Evolutionary conservation across 2,329 filamentous ascomycete species (phyloP).

Genomic region (Fusarium burgessii): DNA sequence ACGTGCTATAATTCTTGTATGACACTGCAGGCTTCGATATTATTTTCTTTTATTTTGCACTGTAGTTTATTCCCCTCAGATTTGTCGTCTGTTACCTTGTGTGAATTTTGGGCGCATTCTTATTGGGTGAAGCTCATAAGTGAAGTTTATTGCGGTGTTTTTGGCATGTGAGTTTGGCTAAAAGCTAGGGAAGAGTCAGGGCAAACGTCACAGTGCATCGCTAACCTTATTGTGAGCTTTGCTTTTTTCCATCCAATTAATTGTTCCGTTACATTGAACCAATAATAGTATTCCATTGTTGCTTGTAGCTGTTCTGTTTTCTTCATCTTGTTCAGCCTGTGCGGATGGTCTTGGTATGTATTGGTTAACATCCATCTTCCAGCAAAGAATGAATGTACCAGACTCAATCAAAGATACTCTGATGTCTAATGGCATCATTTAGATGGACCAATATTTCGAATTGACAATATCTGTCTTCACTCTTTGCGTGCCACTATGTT

Average conservation of each 20-base stretch:
- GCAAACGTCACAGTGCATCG: conserved; percentile 29
- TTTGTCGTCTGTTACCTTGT: conserved; percentile 11
- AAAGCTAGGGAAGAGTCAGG: background rate
- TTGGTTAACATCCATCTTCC: background rate
- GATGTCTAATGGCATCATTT: conserved; percentile 31
- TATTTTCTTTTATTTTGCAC: background rate
- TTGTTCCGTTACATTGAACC: background rate
- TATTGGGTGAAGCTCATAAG: conserved; percentile 9
- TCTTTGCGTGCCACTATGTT: background rate
- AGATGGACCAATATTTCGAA: background rate
- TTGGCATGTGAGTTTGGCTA: conserved; percentile 30
- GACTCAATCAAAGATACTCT: background rate
- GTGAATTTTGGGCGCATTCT: conserved; percentile 3
- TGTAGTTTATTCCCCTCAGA: background rate
- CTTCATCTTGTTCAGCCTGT: too few species aligned
- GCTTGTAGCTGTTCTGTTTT: too few species aligned
- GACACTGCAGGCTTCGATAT: conserved; percentile 7
- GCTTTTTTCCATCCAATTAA: conserved; percentile 10
- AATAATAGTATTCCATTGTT: background rate
- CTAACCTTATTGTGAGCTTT: background rate
- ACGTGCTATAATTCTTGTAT: background rate
- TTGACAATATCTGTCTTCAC: background rate
- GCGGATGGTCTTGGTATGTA: background rate
- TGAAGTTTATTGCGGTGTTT: conserved; percentile 1
- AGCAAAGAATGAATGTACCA: background rate